These are phyloP conservation scores for Centella asiatica DNA, from an alignment of 129 eudicot species.

Conservation along the genomic window DNA sequence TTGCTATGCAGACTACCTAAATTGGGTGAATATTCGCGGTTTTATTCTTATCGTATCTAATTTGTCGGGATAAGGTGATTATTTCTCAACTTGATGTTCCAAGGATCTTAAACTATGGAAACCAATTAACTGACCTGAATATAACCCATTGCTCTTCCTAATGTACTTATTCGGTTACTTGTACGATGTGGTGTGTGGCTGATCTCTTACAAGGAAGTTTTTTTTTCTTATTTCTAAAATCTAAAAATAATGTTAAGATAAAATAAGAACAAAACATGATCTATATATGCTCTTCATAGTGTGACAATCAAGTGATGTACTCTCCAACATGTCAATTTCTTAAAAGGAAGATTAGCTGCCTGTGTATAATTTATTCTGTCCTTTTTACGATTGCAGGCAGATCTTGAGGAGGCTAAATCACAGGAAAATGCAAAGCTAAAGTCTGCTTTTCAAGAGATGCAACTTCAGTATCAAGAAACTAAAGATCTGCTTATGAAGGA, in stretches of 20 bases:
- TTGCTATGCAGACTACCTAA: no score
- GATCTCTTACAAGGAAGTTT: background rate
- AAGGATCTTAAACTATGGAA: no score
- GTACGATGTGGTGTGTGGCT: background rate
- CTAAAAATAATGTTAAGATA: background rate
- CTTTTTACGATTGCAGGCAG: constrained; percentile 33
- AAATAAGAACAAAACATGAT: background rate
- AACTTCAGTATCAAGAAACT: constrained; percentile 48
- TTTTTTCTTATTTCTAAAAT: background rate
- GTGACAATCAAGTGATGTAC: background rate
- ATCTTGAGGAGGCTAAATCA: constrained; percentile 57
- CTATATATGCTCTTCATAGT: background rate
- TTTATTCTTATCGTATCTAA: no score
- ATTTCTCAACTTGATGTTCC: background rate
- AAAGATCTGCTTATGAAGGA: constrained; percentile 40
- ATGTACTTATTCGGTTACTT: background rate
- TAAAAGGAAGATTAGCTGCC: background rate
- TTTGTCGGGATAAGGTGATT: background rate
- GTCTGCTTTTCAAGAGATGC: constrained; percentile 50
- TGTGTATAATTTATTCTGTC: background rate
- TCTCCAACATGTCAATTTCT: background rate
- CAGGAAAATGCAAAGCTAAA: constrained; percentile 48
- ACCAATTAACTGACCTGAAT: background rate
- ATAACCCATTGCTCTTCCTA: background rate
- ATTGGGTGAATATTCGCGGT: no score